Conservation (phyloP, 2,329 filamentous ascomycete genomes). For the Uncinocarpus reesii region DNA sequence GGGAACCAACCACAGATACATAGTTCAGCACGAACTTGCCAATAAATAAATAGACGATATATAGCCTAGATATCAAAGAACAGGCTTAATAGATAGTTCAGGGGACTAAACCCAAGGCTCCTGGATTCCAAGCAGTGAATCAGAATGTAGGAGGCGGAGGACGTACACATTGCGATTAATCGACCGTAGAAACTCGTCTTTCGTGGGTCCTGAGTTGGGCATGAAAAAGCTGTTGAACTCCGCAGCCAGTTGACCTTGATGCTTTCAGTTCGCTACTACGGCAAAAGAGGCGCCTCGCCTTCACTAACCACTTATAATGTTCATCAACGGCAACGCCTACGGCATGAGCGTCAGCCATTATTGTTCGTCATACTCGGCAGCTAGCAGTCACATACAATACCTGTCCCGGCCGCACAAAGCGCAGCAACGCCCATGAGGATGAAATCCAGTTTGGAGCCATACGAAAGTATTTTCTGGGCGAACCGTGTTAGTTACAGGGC, state of each 20-base stretch:
- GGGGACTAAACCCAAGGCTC: too few species aligned
- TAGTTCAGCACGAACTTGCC: constrained; percentile 47
- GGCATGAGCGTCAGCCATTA: background rate
- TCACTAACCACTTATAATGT: constrained; percentile 45
- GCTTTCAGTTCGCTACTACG: background rate
- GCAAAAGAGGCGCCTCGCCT: background rate
- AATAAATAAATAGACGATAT: constrained; percentile 50
- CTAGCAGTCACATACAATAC: constrained; percentile 20
- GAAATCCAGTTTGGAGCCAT: constrained; percentile 19
- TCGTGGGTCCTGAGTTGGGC: constrained; percentile 31
- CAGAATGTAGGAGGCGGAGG: background rate
- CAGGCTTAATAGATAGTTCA: too few species aligned
- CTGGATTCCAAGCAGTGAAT: too few species aligned
- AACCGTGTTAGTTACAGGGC: constrained; percentile 8
- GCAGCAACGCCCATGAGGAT: constrained; percentile 19
- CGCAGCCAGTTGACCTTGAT: constrained; percentile 37
- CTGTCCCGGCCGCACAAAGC: constrained; percentile 21
- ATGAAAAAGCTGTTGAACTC: constrained; percentile 49
- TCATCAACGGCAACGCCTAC: constrained; percentile 42
- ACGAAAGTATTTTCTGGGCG: constrained; percentile 20
- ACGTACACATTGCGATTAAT: constrained; percentile 36
- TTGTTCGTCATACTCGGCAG: background rate
- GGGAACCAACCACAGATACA: constrained; percentile 41
- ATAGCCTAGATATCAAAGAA: too few species aligned
- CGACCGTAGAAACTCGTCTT: constrained; percentile 43